Percentiles rank a stretch among this genome's conserved stretches.
phyloP scores from a whole-genome alignment of 768 basidiomycete species.

The Rhizopogon vulgaris region DNA sequence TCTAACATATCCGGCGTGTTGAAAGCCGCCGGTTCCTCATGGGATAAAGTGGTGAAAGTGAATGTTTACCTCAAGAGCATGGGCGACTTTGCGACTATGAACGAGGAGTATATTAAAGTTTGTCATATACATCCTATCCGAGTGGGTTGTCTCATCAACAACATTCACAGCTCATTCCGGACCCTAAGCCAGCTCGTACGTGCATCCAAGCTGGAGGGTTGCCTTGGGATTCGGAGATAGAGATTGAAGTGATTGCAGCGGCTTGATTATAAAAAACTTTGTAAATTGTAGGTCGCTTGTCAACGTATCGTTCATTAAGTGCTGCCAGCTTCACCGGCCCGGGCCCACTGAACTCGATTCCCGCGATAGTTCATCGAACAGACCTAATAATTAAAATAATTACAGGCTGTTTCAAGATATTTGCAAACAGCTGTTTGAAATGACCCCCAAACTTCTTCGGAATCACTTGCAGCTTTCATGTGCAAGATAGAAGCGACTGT shows the following conservation, averaged over 20 bases:
- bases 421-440: no score
- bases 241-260: conserved; percentile 66
- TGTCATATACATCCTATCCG: background rate
- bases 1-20: conserved; percentile 49
- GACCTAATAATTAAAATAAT: no score
- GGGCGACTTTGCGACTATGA: conserved; percentile 51
- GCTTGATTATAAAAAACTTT: conserved; percentile 3
- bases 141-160: background rate
- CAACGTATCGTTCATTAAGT: no score
- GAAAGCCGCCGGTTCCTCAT: conserved; percentile 47
- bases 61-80: conserved; percentile 61
- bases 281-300: background rate
- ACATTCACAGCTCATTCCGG: conserved; percentile 36
- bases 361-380: no score
- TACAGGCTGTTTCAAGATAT: no score
- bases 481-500: background rate
- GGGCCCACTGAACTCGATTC: no score
- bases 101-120: conserved; percentile 52
- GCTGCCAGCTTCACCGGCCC: no score
- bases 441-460: background rate
- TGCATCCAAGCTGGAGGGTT: conserved; percentile 70
- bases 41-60: conserved; percentile 53
- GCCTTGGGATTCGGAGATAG: conserved; percentile 64
- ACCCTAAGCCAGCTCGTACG: conserved; percentile 65
- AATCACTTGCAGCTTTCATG: background rate